Conservation (phyloP, 305 asterid genomes). For the Fraxinus sp. region DNA sequence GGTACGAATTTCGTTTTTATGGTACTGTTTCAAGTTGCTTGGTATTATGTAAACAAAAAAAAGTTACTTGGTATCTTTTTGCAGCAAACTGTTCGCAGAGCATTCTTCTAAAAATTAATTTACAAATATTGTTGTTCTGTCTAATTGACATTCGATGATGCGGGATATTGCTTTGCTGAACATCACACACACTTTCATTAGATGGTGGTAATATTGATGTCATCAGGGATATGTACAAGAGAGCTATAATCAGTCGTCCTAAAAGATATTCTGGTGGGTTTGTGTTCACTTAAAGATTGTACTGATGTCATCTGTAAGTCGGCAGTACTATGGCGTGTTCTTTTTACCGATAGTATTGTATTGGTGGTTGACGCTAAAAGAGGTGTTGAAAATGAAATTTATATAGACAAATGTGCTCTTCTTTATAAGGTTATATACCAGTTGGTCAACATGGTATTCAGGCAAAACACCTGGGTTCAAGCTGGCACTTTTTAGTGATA, state of each 20-base stretch:
- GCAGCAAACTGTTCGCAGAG: not conserved
- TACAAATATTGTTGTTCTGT: not conserved
- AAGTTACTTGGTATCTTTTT: not conserved
- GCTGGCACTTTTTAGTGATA: not conserved
- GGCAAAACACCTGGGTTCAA: not conserved
- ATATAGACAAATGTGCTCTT: not conserved
- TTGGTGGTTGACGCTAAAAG: not conserved
- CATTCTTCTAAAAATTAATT: not conserved
- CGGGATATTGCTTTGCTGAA: slow-evolving; percentile 3
- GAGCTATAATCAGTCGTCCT: slow-evolving; percentile 7
- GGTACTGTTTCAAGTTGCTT: slow-evolving; percentile 14
- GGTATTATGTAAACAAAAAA: not conserved
- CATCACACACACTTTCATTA: not conserved
- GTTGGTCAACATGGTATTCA: slow-evolving; percentile 5
- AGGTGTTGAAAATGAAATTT: not conserved
- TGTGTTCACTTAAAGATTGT: not conserved
- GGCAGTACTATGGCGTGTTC: not conserved
- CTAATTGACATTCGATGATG: not conserved
- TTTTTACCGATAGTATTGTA: not conserved
- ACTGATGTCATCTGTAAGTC: not conserved
- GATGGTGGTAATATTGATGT: not conserved
- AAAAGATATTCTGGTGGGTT: not conserved
- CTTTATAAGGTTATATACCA: not conserved
- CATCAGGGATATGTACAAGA: not conserved
- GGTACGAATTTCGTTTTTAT: slow-evolving; percentile 43